A percentile compares a stretch with the other conserved stretches of the same genome.
Conservation (phyloP, 2,329 filamentous ascomycete genomes). For the Diplodia intermedia region DNA sequence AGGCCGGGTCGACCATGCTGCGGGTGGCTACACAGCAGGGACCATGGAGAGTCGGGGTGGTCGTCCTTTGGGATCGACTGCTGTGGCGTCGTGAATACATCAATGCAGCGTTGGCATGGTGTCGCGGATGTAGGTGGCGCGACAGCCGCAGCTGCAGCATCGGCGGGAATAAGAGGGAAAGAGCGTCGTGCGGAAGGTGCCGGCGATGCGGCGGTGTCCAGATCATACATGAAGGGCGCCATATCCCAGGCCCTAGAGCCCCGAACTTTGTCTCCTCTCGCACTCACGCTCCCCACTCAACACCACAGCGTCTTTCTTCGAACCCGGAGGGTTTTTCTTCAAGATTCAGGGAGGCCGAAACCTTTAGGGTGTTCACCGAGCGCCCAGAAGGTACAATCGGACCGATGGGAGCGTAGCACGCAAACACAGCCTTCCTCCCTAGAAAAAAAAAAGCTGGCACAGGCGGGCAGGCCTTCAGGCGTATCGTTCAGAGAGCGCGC, state of each 20-base stretch:
- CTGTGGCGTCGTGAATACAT: background rate
- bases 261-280: background rate
- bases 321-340: background rate
- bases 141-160: background rate
- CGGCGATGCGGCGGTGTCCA: constrained; percentile 1
- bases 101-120: constrained; percentile 2
- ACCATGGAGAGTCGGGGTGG: constrained; percentile 3
- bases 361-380: background rate
- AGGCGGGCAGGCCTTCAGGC: background rate
- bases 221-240: background rate
- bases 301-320: background rate
- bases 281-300: background rate
- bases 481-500: background rate
- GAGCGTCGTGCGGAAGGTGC: background rate
- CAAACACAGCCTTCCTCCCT: background rate
- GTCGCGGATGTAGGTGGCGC: background rate
- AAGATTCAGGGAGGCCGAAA: background rate
- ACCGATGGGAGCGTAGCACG: background rate
- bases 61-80: background rate
- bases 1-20: background rate
- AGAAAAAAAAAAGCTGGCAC: background rate
- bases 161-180: background rate
- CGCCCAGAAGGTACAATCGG: background rate
- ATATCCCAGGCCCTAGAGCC: background rate
- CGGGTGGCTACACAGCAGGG: constrained; percentile 13